phyloP scores from a whole-genome alignment of 2,329 filamentous ascomycete species.

The Fusarium sp. region DNA sequence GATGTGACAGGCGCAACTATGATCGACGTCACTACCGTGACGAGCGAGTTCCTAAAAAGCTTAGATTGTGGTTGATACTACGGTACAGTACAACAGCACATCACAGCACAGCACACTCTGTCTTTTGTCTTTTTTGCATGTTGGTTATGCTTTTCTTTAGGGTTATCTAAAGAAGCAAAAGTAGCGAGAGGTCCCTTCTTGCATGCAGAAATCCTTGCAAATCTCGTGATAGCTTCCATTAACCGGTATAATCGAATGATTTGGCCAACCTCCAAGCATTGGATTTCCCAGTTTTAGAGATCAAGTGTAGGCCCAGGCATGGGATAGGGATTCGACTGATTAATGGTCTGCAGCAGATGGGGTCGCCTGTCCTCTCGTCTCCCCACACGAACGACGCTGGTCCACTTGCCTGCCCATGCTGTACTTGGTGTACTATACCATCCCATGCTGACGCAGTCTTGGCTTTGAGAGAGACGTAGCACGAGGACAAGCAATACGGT shows the following conservation, averaged over 20 bases:
- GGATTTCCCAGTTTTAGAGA: constrained; percentile 1
- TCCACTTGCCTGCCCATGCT: constrained; percentile 8
- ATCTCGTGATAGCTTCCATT: constrained; percentile 4
- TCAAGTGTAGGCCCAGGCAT: not conserved
- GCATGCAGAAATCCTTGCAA: constrained; percentile 10
- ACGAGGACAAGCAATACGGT: constrained; percentile 18
- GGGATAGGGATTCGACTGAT: not conserved
- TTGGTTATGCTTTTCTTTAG: not conserved
- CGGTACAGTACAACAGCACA: not conserved
- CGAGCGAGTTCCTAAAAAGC: constrained; percentile 10
- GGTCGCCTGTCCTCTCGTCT: constrained; percentile 16
- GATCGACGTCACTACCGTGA: constrained; percentile 22
- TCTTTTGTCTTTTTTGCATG: not conserved
- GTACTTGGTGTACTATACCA: not conserved
- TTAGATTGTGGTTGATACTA: constrained; percentile 1
- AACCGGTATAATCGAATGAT: constrained; percentile 23
- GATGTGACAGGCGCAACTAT: constrained; percentile 14
- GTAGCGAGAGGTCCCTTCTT: constrained; percentile 20
- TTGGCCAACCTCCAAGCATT: constrained; percentile 5
- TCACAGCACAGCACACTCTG: not conserved
- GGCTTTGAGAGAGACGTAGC: not conserved
- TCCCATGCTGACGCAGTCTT: constrained; percentile 2
- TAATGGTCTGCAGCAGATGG: not conserved
- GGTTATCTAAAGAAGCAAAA: not conserved
- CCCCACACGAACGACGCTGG: constrained; percentile 18